Base-by-base conservation (phyloP, 257 asterid species). In the Ligustrum vulgare region DNA sequence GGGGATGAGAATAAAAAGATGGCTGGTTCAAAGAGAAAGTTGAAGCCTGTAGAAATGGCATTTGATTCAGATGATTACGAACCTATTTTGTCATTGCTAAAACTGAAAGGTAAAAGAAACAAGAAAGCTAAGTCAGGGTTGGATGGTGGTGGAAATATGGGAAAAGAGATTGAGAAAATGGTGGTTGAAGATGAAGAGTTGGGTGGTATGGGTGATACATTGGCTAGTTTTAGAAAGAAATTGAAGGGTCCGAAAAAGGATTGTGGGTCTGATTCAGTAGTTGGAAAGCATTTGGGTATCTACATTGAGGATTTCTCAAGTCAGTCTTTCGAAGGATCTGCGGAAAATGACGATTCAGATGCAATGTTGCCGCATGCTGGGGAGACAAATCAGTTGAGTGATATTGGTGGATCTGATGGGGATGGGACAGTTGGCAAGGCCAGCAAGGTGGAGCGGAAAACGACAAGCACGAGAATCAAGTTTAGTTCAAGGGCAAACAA, bases 191-290 rank as follows among this genome's bases (percentile, higher is more conserved):
- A 75, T 58, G 88, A 82, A 43, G 95, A 93, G 73, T 77, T 87
- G 71, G 90, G 84, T 69, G 91, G 90, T 74, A 91, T 95, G 99
- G 89, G 90, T 70, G 99, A 95, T 54, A 95, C 99, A 4, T 85
- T 95, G 84, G 99, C 97, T 7, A 91, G 72, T 81, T 91, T 93
- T 73, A 87, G 90, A 88, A 93, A 88, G 84, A 93, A 93, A 82
- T 81, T 95, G 87, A 89, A 81, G 89, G 96, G 82, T 77, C 92
- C 97, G 15, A 93, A 87, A 79, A 95, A 86, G 87, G 84, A 78
- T 69, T 82, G 74, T 72, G 88, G 87, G 72, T 79, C 82, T 80
- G 83, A 75, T 22, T 71, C 74, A 33, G 77, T 35, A 8, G 82
- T 67, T 63, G 84, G 45, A 69, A 84, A 77, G 80, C 81, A 60